A percentile compares a stretch with the other conserved stretches of the same genome.
These are phyloP conservation scores for Chernovozyma sophiae-reginae DNA, from an alignment of 1,139 yeast species.

Conservation along the genomic window DNA sequence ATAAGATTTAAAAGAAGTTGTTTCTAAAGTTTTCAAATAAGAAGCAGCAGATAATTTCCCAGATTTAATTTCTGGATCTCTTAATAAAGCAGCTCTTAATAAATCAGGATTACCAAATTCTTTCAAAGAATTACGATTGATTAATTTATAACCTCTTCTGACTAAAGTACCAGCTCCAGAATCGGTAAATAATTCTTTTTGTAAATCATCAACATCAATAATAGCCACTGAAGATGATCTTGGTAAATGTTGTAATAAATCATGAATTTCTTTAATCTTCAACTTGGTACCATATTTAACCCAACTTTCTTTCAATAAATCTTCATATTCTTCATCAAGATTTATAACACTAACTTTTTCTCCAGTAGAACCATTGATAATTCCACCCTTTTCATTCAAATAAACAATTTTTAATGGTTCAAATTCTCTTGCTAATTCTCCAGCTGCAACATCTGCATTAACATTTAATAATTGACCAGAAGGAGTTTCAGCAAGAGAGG, in stretches of 20 bases:
- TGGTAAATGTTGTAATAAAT: conserved; percentile 87
- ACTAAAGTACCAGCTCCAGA: conserved; percentile 99
- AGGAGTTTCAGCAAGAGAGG: conserved; percentile 93
- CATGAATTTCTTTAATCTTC: conserved; percentile 94
- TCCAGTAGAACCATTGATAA: conserved; percentile 86
- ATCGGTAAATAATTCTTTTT: conserved; percentile 95
- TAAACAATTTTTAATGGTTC: conserved; percentile 96
- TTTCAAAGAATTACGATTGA: conserved; percentile 61
- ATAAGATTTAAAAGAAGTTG: conserved; percentile 65
- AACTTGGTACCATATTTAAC: conserved; percentile 97
- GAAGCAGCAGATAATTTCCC: conserved; percentile 78
- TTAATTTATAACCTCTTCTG: conserved; percentile 91
- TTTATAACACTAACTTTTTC: conserved; percentile 88
- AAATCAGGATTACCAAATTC: conserved; percentile 77
- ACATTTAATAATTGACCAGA: conserved; percentile 96
- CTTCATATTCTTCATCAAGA: conserved; percentile 93
- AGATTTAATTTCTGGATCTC: conserved; percentile 70
- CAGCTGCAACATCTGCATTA: conserved; percentile 98
- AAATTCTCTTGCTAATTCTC: conserved; percentile 92
- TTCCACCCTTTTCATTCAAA: conserved; percentile 96
- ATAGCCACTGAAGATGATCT: conserved; percentile 97
- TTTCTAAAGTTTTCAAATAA: conserved; percentile 70
- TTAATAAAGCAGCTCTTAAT: conserved; percentile 68
- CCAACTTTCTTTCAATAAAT: conserved; percentile 89
- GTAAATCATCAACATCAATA: conserved; percentile 89